Conservation (phyloP, 305 asterid species). For the Solanum hybrid region DNA sequence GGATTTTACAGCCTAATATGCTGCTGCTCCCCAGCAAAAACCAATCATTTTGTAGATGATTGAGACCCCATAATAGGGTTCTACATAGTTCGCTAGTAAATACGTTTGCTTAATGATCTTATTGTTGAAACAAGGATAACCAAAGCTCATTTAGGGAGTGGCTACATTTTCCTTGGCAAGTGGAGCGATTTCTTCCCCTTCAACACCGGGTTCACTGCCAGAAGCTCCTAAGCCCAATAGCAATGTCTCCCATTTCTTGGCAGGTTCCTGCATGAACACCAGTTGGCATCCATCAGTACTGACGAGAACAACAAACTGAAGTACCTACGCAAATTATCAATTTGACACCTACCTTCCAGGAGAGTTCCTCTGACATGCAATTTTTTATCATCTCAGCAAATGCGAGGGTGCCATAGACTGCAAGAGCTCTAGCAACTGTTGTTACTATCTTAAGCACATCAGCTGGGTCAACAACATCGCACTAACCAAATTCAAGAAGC, state of each 20-base stretch:
- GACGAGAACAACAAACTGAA: not conserved
- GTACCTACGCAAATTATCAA: not conserved
- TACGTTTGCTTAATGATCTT: not conserved
- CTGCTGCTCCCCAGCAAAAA: not conserved
- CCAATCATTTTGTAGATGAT: not conserved
- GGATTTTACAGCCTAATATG: not conserved
- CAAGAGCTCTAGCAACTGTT: constrained; percentile 54
- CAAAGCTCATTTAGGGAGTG: constrained; percentile 37
- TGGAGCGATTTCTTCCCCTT: constrained; percentile 72
- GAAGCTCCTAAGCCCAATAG: constrained; percentile 56
- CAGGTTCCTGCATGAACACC: constrained; percentile 46
- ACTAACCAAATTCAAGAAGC: constrained; percentile 35
- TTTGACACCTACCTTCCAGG: constrained; percentile 65
- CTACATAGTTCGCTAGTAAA: not conserved
- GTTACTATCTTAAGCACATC: constrained; percentile 59
- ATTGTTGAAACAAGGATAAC: not conserved
- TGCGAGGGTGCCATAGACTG: constrained; percentile 39
- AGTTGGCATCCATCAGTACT: not conserved
- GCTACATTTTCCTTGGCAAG: constrained; percentile 74
- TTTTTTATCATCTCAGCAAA: constrained; percentile 58
- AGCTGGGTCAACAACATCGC: constrained; percentile 52
- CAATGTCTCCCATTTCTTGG: constrained; percentile 68
- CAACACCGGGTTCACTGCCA: constrained; percentile 56
- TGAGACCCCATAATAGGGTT: not conserved
- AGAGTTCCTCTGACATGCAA: constrained; percentile 85